Conservation (phyloP, 2,329 filamentous ascomycete species). For the Sodiomyces alkalinus region DNA sequence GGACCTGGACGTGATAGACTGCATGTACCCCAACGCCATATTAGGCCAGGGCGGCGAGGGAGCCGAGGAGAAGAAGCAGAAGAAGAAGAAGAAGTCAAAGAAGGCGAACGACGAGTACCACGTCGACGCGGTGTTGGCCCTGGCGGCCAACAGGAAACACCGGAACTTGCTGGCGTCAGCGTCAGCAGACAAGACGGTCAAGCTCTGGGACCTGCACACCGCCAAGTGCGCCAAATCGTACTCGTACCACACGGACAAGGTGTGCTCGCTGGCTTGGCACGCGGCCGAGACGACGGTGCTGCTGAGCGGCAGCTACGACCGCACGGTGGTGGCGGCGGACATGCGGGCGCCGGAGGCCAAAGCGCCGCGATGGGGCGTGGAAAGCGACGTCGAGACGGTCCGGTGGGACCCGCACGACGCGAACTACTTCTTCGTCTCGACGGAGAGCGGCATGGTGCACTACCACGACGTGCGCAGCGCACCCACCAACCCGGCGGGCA, state of each 20-base stretch:
- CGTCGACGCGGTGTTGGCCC: conserved; percentile 80
- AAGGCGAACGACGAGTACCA: conserved; percentile 87
- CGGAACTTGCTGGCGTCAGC: conserved; percentile 88
- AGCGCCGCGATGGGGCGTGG: conserved; percentile 76
- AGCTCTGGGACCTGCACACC: conserved; percentile 93
- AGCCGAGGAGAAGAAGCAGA: conserved; percentile 47
- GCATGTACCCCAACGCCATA: conserved; percentile 96
- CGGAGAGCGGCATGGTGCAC: conserved; percentile 81
- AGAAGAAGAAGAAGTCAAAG: conserved; percentile 89
- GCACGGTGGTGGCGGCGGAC: conserved; percentile 84
- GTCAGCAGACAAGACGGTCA: conserved; percentile 92
- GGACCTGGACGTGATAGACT: conserved; percentile 91
- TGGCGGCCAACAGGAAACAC: conserved; percentile 86
- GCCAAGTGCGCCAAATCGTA: conserved; percentile 92
- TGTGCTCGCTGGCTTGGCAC: conserved; percentile 93
- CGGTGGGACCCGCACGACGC: conserved; percentile 86
- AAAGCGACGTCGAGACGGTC: conserved; percentile 87
- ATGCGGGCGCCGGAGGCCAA: conserved; percentile 85
- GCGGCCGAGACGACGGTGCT: conserved; percentile 73
- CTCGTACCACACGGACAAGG: conserved; percentile 90
- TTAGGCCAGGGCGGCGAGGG: conserved; percentile 57
- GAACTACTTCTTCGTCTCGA: conserved; percentile 91
- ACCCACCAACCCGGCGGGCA: conserved; percentile 54
- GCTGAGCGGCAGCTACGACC: conserved; percentile 87
- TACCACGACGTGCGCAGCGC: conserved; percentile 76